Percentiles rank a stretch among this genome's conserved stretches.
These are phyloP conservation scores for Trichocladium antarcticum DNA, from an alignment of 495 filamentous ascomycete species.

Conservation along the genomic window DNA sequence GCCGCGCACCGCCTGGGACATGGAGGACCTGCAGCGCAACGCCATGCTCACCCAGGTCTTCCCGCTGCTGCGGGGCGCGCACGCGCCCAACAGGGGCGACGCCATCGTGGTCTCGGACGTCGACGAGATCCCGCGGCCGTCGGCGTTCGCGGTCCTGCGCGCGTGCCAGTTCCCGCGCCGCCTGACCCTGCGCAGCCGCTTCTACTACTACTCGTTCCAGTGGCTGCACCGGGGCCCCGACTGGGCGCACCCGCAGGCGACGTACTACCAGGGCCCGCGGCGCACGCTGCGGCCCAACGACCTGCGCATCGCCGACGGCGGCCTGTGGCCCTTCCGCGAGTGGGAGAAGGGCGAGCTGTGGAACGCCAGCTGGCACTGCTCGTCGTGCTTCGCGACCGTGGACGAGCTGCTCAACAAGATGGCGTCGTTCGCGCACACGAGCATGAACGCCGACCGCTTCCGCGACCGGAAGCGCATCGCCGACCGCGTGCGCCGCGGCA, in stretches of 20 bases:
- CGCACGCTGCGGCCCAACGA: constrained; percentile 40
- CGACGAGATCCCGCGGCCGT: constrained; percentile 43
- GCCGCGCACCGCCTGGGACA: constrained; percentile 32
- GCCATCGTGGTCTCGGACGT: constrained; percentile 40
- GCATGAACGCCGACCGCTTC: constrained; percentile 34
- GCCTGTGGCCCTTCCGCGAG: constrained; percentile 19
- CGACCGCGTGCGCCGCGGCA: constrained; percentile 36
- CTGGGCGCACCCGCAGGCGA: constrained; percentile 48
- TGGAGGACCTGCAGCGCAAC: constrained; percentile 43
- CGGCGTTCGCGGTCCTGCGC: constrained; percentile 33
- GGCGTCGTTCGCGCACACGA: constrained; percentile 39
- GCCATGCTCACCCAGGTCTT: constrained; percentile 42
- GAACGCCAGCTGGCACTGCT: constrained; percentile 47
- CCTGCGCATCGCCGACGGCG: constrained; percentile 35
- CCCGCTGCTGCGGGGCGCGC: constrained; percentile 26
- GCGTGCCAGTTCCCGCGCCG: constrained; percentile 42
- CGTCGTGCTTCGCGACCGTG: constrained; percentile 42
- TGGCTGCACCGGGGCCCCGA: constrained; percentile 40
- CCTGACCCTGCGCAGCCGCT: constrained; percentile 40
- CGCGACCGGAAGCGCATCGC: constrained; percentile 34
- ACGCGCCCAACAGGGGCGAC: constrained; percentile 27
- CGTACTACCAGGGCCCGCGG: constrained; percentile 36
- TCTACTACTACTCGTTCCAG: constrained; percentile 50
- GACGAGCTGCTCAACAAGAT: constrained; percentile 43
- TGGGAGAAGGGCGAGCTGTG: constrained; percentile 33